These are phyloP conservation scores for Chalciporus sp. DNA, from an alignment of 1,284 basidiomycete species.

Conservation along the genomic window DNA sequence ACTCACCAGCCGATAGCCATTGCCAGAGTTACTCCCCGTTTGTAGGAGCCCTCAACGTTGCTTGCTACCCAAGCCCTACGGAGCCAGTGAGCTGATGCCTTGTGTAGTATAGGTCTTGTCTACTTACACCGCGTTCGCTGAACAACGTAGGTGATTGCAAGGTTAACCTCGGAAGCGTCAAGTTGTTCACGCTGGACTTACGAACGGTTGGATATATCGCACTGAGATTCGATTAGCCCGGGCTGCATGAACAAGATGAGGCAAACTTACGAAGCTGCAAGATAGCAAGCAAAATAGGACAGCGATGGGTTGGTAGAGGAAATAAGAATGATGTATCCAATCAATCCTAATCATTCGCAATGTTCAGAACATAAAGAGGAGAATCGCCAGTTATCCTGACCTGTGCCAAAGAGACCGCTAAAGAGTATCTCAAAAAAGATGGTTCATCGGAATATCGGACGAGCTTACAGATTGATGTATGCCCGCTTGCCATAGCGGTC, in stretches of 20 bases:
- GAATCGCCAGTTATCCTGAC: conserved; percentile 7
- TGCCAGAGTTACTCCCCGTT: conserved; percentile 43
- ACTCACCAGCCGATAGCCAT: conserved; percentile 39
- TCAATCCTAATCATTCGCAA: conserved; percentile 28
- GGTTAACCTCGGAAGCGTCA: conserved; percentile 8
- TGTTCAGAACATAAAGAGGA: conserved; percentile 2
- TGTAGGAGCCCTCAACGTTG: conserved; percentile 50
- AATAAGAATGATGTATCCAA: conserved; percentile 57
- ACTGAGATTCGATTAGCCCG: conserved; percentile 25
- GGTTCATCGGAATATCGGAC: conserved; percentile 6
- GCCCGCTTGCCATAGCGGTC: conserved; percentile 49
- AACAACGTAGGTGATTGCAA: background rate
- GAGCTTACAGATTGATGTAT: conserved; percentile 48
- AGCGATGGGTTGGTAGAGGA: conserved; percentile 45
- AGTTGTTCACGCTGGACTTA: conserved; percentile 27
- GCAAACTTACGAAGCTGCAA: conserved; percentile 47
- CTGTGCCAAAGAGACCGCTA: conserved; percentile 40
- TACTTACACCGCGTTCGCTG: conserved; percentile 52
- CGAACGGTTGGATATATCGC: conserved; percentile 52
- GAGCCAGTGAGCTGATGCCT: background rate
- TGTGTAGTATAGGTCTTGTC: background rate
- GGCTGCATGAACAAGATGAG: background rate
- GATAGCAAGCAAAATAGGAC: conserved; percentile 48
- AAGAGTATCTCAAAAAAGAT: conserved; percentile 2
- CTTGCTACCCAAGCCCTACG: conserved; percentile 51